Conservation (phyloP, 2,329 filamentous ascomycete genomes). For the Periconia sp. region DNA sequence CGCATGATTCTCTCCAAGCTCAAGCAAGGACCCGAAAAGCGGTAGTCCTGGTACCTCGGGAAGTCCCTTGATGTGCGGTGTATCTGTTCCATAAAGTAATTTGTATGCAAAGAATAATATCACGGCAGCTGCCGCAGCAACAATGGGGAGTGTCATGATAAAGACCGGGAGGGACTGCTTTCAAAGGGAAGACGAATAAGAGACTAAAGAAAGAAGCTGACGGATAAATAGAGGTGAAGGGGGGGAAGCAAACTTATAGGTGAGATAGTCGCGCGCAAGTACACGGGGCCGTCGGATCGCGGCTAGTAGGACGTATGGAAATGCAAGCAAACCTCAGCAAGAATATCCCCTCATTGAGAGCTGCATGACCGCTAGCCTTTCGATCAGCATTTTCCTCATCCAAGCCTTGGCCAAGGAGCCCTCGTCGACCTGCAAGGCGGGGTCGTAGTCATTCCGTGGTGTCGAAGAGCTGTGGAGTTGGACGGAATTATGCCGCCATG, state of each 20-base stretch:
- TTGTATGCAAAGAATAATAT: slow-evolving; percentile 49
- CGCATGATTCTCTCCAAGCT: slow-evolving; percentile 55
- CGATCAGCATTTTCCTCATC: no score
- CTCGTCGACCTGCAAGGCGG: no score
- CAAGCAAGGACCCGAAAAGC: slow-evolving; percentile 54
- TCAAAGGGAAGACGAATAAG: neutral
- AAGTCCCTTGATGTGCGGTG: slow-evolving; percentile 56
- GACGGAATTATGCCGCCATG: slow-evolving; percentile 24
- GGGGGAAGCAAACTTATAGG: no score
- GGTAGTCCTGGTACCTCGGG: slow-evolving; percentile 56
- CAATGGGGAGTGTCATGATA: slow-evolving; percentile 49
- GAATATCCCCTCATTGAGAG: no score
- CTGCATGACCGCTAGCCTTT: no score
- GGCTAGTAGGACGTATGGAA: no score
- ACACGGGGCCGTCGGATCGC: no score
- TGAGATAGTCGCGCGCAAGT: no score
- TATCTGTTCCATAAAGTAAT: slow-evolving; percentile 53
- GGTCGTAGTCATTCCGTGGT: slow-evolving; percentile 7
- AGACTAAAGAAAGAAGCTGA: neutral
- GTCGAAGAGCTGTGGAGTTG: slow-evolving; percentile 4
- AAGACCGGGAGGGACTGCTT: no score
- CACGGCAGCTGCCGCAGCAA: slow-evolving; percentile 49
- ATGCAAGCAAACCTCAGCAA: no score
- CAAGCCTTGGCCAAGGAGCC: no score
- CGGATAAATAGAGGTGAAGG: no score